Evolutionary conservation across 2,329 filamentous ascomycete genomes (phyloP).

Genomic region (Cadophora malorum): DNA sequence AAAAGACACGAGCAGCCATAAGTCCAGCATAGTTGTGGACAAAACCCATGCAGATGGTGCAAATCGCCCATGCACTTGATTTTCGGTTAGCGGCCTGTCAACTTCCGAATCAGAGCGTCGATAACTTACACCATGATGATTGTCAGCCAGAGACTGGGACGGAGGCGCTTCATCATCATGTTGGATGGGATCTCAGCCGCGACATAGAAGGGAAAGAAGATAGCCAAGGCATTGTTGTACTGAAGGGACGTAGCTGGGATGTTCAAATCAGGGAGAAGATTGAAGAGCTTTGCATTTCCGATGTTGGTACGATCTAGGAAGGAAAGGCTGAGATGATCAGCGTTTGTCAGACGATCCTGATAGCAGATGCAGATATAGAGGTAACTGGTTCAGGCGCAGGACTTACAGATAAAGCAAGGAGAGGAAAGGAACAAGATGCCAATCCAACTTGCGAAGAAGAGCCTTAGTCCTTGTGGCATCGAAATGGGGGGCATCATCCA

Average conservation of each 20-base stretch:
- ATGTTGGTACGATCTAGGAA: slow-evolving; percentile 44
- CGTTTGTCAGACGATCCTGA: no score
- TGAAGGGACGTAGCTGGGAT: slow-evolving; percentile 39
- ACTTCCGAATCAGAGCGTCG: not conserved
- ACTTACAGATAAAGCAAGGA: slow-evolving; percentile 58
- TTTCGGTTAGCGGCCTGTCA: not conserved
- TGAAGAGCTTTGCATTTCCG: slow-evolving; percentile 43
- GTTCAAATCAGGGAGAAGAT: slow-evolving; percentile 44
- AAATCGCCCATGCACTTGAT: slow-evolving; percentile 62
- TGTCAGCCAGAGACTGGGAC: slow-evolving; percentile 66
- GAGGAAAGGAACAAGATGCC: slow-evolving; percentile 50
- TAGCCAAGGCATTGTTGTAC: slow-evolving; percentile 45
- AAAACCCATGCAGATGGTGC: slow-evolving; percentile 73
- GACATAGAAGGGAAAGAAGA: slow-evolving; percentile 44
- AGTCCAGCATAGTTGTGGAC: slow-evolving; percentile 61
- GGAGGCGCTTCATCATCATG: slow-evolving; percentile 48
- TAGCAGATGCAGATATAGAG: not conserved
- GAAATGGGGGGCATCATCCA: slow-evolving; percentile 21
- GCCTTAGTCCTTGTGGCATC: slow-evolving; percentile 28
- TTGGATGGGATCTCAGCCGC: slow-evolving; percentile 44
- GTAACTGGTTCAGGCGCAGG: no score
- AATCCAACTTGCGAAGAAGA: slow-evolving; percentile 41
- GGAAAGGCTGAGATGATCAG: slow-evolving; percentile 34
- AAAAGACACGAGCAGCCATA: slow-evolving; percentile 57
- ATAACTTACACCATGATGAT: slow-evolving; percentile 59